Evolutionary conservation across 768 basidiomycete genomes (phyloP).

Genomic region (Leccinum rimulosum): DNA sequence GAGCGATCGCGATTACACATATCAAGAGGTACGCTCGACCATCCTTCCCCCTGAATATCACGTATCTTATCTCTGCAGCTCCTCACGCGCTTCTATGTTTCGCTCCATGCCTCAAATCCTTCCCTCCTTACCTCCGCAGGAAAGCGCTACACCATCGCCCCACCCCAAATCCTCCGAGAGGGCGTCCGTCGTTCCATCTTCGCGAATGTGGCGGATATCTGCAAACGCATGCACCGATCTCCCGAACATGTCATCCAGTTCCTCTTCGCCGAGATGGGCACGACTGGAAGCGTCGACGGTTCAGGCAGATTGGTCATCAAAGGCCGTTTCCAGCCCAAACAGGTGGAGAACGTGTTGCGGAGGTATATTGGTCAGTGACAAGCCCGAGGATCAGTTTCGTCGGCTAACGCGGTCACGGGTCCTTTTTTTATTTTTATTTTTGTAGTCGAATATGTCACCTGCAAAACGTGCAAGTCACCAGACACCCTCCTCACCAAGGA

Average conservation of each 20-base stretch:
- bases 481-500: slow-evolving; percentile 97
- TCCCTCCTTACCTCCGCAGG: slow-evolving; percentile 79
- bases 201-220: slow-evolving; percentile 95
- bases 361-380: slow-evolving; percentile 84
- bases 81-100: slow-evolving; percentile 86
- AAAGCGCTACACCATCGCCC: slow-evolving; percentile 96
- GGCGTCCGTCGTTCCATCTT: slow-evolving; percentile 98
- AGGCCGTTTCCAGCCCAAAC: slow-evolving; percentile 97
- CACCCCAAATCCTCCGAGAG: slow-evolving; percentile 91
- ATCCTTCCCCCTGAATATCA: background rate
- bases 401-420: background rate
- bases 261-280: slow-evolving; percentile 97
- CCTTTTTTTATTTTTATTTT: background rate
- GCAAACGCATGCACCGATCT: slow-evolving; percentile 96
- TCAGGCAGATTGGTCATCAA: slow-evolving; percentile 91
- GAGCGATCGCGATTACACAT: slow-evolving; percentile 95
- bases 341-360: slow-evolving; percentile 94
- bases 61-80: slow-evolving; percentile 49
- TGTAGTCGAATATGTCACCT: slow-evolving; percentile 95
- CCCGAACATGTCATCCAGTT: slow-evolving; percentile 98
- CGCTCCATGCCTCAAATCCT: slow-evolving; percentile 92
- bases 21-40: slow-evolving; percentile 69
- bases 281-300: slow-evolving; percentile 93
- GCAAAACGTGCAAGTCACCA: slow-evolving; percentile 99
- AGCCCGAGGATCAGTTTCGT: background rate